A percentile compares a stretch with the other conserved stretches of the same genome.
Evolutionary conservation across 2,329 filamentous ascomycete species (phyloP).

Genomic region (Aspergillus sp.): DNA sequence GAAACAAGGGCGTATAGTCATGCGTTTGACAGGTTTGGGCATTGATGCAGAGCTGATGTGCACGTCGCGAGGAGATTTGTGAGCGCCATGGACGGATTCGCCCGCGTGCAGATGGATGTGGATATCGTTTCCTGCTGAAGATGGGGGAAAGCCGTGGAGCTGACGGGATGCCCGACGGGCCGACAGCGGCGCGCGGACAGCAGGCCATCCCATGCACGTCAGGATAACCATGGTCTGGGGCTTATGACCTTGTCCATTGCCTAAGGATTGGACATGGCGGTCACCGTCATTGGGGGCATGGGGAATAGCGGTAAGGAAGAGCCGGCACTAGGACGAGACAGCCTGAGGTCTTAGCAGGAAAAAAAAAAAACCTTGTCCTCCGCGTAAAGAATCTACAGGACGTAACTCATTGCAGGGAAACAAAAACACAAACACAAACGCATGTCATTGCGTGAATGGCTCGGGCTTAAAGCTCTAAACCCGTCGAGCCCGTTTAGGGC

Average conservation of each 20-base stretch:
- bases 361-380: conserved; percentile 1
- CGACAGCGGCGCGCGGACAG: conserved; percentile 22
- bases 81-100: conserved; percentile 16
- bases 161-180: conserved; percentile 23
- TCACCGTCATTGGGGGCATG: conserved; percentile 20
- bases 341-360: conserved; percentile 11
- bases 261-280: conserved; percentile 17
- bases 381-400: conserved; percentile 12
- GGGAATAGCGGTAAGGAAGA: conserved; percentile 21
- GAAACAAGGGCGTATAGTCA: conserved; percentile 4
- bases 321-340: conserved; percentile 10
- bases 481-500: neutral
- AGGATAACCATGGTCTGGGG: conserved; percentile 12
- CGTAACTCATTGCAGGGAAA: conserved; percentile 4
- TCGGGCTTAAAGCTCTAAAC: neutral
- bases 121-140: conserved; percentile 14
- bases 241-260: conserved; percentile 10
- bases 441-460: neutral
- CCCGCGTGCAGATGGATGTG: conserved; percentile 20
- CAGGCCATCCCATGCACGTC: conserved; percentile 20
- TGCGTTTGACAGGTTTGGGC: conserved; percentile 15
- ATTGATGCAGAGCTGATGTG: conserved; percentile 18
- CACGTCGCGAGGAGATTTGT: conserved; percentile 4
- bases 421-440: neutral
- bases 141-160: conserved; percentile 18